Percentiles rank a stretch among this genome's conserved stretches.
These are phyloP conservation scores for Luffa acutangula DNA, from an alignment of 306 rosid species.

Conservation along the genomic window DNA sequence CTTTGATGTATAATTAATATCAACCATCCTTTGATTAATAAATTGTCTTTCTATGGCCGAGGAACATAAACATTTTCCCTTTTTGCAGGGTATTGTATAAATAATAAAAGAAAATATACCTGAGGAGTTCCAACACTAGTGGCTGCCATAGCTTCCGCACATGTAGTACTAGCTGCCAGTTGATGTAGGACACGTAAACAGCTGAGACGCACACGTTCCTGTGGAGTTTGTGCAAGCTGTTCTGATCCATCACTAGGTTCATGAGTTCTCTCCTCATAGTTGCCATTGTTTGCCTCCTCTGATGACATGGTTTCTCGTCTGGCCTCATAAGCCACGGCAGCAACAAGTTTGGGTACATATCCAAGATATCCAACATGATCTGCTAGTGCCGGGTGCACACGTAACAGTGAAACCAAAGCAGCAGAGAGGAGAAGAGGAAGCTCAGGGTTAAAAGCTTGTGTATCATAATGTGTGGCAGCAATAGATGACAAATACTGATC, in stretches of 20 bases:
- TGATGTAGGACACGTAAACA: conserved; percentile 97
- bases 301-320: conserved; percentile 94
- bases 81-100: not conserved
- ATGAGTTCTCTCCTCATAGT: conserved; percentile 28
- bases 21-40: not conserved
- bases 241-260: conserved; percentile 45
- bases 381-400: conserved; percentile 96
- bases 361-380: conserved; percentile 99
- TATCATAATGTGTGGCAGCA: conserved; percentile 87
- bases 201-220: conserved; percentile 95
- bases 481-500: conserved; percentile 94
- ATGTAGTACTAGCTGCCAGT: conserved; percentile 91
- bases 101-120: conserved; percentile 32
- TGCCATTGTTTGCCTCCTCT: conserved; percentile 49
- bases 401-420: conserved; percentile 85
- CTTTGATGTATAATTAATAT: not conserved
- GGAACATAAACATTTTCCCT: not conserved
- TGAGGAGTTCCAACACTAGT: conserved; percentile 96
- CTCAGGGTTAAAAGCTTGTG: conserved; percentile 75
- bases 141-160: conserved; percentile 99
- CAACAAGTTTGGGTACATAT: conserved; percentile 93
- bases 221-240: conserved; percentile 78
- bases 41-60: not conserved
- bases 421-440: conserved; percentile 95
- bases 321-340: conserved; percentile 94